Conservation (phyloP, 78 protist genomes). For the Guillardia theta region DNA sequence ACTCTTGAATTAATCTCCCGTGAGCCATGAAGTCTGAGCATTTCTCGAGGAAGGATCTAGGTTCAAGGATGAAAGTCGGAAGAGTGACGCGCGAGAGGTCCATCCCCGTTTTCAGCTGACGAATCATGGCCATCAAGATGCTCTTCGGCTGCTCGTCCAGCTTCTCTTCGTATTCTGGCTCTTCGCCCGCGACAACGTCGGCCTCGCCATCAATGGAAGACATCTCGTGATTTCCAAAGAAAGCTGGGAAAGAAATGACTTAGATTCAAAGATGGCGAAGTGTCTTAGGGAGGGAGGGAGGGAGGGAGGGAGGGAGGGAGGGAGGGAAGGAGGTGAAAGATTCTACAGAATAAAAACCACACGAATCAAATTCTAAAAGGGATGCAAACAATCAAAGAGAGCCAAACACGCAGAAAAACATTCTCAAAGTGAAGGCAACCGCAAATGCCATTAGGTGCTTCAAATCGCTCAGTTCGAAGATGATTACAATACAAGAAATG, state of each 20-base stretch:
- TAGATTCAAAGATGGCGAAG: background rate
- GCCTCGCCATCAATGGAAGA: background rate
- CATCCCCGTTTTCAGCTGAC: constrained; percentile 16
- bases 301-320: too few relatives aligned
- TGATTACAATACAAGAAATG: too few relatives aligned
- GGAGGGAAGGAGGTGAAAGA: too few relatives aligned
- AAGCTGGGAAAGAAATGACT: background rate
- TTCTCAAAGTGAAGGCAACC: too few relatives aligned
- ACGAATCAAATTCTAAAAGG: background rate
- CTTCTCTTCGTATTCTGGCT: constrained; percentile 11
- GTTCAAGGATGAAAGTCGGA: constrained; percentile 93
- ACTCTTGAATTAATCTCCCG: background rate
- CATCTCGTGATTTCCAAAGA: background rate
- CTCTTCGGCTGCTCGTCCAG: background rate
- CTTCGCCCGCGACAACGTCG: background rate
- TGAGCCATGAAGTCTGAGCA: constrained; percentile 60
- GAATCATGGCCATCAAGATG: background rate
- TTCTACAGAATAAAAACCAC: background rate
- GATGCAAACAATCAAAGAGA: too few relatives aligned
- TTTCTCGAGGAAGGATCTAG: constrained; percentile 85
- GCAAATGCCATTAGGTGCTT: too few relatives aligned
- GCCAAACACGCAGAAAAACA: too few relatives aligned
- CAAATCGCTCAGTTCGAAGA: too few relatives aligned
- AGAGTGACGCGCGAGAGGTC: constrained; percentile 62
- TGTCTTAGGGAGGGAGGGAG: too few relatives aligned